Evolutionary conservation across 2,329 filamentous ascomycete genomes (phyloP), one percentile per base, ranked within the genome.

Genomic region (Arthrobotrys sinensis): DNA sequence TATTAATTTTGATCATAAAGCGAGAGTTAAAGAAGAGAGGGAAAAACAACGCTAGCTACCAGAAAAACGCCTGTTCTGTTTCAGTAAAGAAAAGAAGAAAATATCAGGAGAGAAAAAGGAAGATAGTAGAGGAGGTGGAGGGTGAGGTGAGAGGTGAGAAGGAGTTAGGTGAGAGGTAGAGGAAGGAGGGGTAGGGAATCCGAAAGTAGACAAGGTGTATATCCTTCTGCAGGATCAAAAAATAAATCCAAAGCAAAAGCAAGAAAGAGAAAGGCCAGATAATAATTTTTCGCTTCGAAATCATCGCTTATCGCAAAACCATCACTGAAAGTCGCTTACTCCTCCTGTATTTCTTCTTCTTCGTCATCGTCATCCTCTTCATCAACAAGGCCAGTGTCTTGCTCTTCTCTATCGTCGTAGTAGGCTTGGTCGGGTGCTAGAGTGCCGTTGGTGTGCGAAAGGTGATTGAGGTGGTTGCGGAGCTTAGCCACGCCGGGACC

Each of bases 401-500:
- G 73, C 14, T 81, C 81, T 6, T 82, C 80, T 40, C 80, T 77
- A 50, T 81, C 80, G 28, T 80, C 81, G 40, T 80, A 80, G 53
- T 81, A 80, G 28, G 52, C 67, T 53, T 79, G 71, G 48, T 78
- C 67, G 14, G 66, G 71, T 68, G 57, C 77, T 28, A 68, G 65
- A 16, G 19, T 78, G 24, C 75, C 75, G 36, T 72, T 78, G 36
- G 75, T 72, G 38, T 45, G 53, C 12, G 76, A 78, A 24, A 75
- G 40, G 0, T 84, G 86, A 80, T 94, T 96, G 45, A 99, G 87
- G 83, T 94, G 92, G 32, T 91, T 88, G 48, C 95, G 91, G 28
- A 99, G 89, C 46, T 89, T 89, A 48, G 87, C 86, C 1, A 99
- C 95, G 69, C 94, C 94, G 28, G 89, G 88, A 4, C 96, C 95